These are phyloP conservation scores for Amphibolis antarctica DNA, from an alignment of 106 monocot species.

Conservation along the genomic window DNA sequence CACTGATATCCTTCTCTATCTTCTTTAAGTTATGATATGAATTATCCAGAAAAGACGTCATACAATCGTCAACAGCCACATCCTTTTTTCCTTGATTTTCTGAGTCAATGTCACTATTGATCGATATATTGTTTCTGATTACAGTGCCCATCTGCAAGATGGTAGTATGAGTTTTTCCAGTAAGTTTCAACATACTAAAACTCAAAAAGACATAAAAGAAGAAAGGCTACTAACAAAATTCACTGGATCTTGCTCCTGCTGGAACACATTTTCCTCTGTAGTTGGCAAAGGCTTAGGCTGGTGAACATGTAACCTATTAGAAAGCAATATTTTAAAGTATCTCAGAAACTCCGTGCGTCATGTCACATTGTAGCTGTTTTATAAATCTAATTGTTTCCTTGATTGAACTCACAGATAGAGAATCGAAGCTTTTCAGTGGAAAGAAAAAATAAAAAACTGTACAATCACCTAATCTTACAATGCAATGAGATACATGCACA, in stretches of 20 bases:
- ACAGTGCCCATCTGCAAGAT: constrained; percentile 13
- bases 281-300: constrained; percentile 27
- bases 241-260: constrained; percentile 1
- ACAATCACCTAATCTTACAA: no score
- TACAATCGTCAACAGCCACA: background rate
- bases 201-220: background rate
- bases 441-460: no score
- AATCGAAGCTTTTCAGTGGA: no score
- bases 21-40: background rate
- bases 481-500: no score
- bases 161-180: background rate
- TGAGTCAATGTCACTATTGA: background rate
- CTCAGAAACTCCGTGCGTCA: background rate
- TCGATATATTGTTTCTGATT: constrained; percentile 8
- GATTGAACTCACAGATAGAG: no score
- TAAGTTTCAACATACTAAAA: background rate
- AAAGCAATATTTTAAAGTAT: background rate
- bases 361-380: background rate
- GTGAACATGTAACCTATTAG: constrained; percentile 38
- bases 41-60: background rate
- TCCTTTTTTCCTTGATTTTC: background rate
- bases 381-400: background rate
- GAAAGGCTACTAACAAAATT: background rate
- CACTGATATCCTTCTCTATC: background rate
- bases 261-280: constrained; percentile 3